Evolutionary conservation across 257 asterid species (phyloP), one percentile per base, ranked within the genome.

Genomic region (Handroanthus guayacan): DNA sequence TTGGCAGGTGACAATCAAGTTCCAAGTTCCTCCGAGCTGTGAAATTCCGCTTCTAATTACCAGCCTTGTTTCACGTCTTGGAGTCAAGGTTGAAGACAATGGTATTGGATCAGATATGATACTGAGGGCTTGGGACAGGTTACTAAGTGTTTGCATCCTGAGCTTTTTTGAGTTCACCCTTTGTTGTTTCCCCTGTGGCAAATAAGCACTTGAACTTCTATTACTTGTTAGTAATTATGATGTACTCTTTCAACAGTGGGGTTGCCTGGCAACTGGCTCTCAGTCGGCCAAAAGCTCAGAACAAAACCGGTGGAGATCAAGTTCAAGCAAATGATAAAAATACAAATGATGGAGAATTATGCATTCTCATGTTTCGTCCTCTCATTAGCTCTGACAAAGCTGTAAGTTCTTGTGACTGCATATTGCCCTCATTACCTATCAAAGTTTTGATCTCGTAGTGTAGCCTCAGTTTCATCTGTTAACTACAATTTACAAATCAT

Each of bases 61-160:
- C 75, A 87, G 37, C 75, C 84, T 95, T 67, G 98, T 89, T 70
- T 89, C 98, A 57, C 90, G 86, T 62, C 97, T 95, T 76, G 99
- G 99, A 67, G 90, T 86, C 80, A 87, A 85, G 80, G 81, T 82
- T 39, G 88, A 82, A 63, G 91, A 82, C 64, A 77, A 80, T 83
- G 88, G 79, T 79, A 82, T 83, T 76, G 97, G 93, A 69, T 85
- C 98, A 81, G 92, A 88, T 77, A 92, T 95, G 99, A 74, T 76
- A 54, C 75, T 95, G 87, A 90, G 88, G 20, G 97, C 97, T 75
- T 91, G 97, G 96, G 97, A 89, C 87, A 95, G 99, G 99, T 95
- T 82, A 18, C 11, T 61, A 62, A 64, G 34, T 69, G 61, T 64
- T 86, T 70, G 74, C 56, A 45, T 62, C 80, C 3, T 14, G 69